phyloP scores from a whole-genome alignment of 768 basidiomycete species.

The Daedalea quercina region DNA sequence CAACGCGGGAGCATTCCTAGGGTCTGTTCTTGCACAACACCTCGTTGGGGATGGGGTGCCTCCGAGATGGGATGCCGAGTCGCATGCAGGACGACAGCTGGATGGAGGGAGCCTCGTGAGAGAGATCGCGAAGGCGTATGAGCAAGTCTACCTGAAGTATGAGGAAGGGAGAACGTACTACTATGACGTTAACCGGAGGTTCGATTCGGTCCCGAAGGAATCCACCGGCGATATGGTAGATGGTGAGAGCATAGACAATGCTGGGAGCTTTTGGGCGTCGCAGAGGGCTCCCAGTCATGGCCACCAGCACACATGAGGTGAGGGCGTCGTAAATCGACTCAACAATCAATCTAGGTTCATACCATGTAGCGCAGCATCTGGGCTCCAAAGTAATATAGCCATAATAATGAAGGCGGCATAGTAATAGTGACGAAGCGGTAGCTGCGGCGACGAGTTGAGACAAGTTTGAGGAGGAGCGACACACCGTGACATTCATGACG shows the following conservation, averaged over 20 bases:
- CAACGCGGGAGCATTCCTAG: conserved; percentile 23
- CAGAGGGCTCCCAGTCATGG: no score
- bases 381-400: no score
- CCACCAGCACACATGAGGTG: no score
- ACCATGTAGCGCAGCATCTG: no score
- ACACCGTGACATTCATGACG: no score
- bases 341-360: no score
- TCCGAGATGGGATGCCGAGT: neutral
- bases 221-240: neutral
- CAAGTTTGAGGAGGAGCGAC: no score
- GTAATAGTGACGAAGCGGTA: no score
- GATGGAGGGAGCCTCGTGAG: neutral
- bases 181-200: neutral
- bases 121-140: conserved; percentile 1
- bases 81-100: neutral
- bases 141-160: conserved; percentile 1
- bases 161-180: conserved; percentile 7
- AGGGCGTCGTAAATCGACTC: no score
- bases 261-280: neutral
- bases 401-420: no score
- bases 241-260: neutral
- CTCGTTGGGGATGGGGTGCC: neutral
- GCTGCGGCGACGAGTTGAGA: no score
- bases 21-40: conserved; percentile 6
- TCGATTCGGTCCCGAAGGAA: neutral